Percentiles rank a stretch among this genome's conserved stretches.
These are phyloP conservation scores for Xylariaceae sp. DNA, from an alignment of 2,329 filamentous ascomycete genomes.

Conservation along the genomic window DNA sequence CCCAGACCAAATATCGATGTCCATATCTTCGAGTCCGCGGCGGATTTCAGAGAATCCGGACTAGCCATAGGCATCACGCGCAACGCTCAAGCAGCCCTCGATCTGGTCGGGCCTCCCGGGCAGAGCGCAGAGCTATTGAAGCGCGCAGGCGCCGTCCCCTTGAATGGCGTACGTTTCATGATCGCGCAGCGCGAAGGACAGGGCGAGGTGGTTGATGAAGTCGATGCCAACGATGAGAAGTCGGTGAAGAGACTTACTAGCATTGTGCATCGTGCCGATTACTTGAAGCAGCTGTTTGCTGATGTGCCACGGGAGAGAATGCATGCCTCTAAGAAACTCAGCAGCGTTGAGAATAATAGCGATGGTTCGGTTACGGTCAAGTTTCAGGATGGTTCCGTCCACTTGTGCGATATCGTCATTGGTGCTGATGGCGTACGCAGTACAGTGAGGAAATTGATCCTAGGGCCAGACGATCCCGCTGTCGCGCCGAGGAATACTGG, in stretches of 20 bases:
- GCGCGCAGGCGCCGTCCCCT: slow-evolving; percentile 20
- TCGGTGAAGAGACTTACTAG: slow-evolving; percentile 8
- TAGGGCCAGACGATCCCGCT: slow-evolving; percentile 26
- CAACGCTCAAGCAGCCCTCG: slow-evolving; percentile 19
- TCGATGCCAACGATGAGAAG: not conserved
- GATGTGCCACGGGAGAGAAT: slow-evolving; percentile 13
- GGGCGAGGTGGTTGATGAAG: slow-evolving; percentile 12
- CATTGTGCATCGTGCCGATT: slow-evolving; percentile 19
- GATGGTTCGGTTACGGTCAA: slow-evolving; percentile 9
- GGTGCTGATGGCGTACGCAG: slow-evolving; percentile 41
- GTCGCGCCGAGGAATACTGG: slow-evolving; percentile 20
- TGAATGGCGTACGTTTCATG: slow-evolving; percentile 18
- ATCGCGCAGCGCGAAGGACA: slow-evolving; percentile 15
- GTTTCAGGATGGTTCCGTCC: slow-evolving; percentile 17
- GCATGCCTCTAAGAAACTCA: slow-evolving; percentile 24
- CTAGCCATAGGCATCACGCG: slow-evolving; percentile 18
- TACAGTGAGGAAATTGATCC: slow-evolving; percentile 34
- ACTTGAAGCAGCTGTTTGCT: slow-evolving; percentile 18
- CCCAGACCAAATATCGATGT: slow-evolving; percentile 7
- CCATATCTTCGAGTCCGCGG: slow-evolving; percentile 10
- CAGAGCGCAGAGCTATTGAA: slow-evolving; percentile 8
- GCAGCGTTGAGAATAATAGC: slow-evolving; percentile 1
- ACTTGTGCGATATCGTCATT: slow-evolving; percentile 35
- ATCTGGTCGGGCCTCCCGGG: slow-evolving; percentile 14
- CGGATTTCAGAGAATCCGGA: slow-evolving; percentile 8